Percentiles rank a stretch among this genome's conserved stretches.
Evolutionary conservation across 2,329 filamentous ascomycete species (phyloP).

Genomic region (Juglanconis oblonga): DNA sequence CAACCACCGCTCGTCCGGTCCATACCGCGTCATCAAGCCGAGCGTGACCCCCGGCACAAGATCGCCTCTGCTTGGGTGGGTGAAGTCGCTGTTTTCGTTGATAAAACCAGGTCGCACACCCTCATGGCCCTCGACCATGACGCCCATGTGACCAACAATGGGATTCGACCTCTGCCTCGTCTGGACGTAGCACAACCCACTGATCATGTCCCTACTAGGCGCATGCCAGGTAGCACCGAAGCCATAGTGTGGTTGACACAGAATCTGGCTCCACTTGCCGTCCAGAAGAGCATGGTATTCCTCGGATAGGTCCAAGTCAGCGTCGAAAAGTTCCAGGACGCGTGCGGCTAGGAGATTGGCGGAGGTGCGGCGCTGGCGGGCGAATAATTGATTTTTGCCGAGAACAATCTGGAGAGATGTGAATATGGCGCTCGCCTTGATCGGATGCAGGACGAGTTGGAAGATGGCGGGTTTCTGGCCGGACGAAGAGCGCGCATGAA

Average conservation of each 20-base stretch:
- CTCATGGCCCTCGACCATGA: slow-evolving; percentile 46
- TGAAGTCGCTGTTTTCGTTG: slow-evolving; percentile 53
- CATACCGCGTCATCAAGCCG: slow-evolving; percentile 18
- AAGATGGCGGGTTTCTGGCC: slow-evolving; percentile 53
- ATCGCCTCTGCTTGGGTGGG: slow-evolving; percentile 36
- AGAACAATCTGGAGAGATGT: slow-evolving; percentile 45
- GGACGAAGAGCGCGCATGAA: slow-evolving; percentile 41
- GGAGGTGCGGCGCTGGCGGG: slow-evolving; percentile 52
- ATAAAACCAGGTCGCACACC: slow-evolving; percentile 33
- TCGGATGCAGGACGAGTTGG: slow-evolving; percentile 59
- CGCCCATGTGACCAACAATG: slow-evolving; percentile 53
- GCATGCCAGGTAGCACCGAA: slow-evolving; percentile 58
- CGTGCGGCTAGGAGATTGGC: slow-evolving; percentile 48
- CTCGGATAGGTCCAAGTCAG: slow-evolving; percentile 47
- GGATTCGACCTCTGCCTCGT: slow-evolving; percentile 44
- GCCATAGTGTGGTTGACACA: slow-evolving; percentile 47
- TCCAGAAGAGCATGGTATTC: slow-evolving; percentile 47
- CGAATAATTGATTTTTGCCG: slow-evolving; percentile 52
- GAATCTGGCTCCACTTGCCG: slow-evolving; percentile 56
- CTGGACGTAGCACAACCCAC: slow-evolving; percentile 52
- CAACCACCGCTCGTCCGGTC: slow-evolving; percentile 34
- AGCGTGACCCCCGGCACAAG: slow-evolving; percentile 28
- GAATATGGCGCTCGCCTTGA: slow-evolving; percentile 54
- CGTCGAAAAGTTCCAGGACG: slow-evolving; percentile 47
- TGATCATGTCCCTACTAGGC: slow-evolving; percentile 52